Evolutionary conservation across 2,329 filamentous ascomycete genomes (phyloP).

Genomic region (Xenoacremonium recifei): DNA sequence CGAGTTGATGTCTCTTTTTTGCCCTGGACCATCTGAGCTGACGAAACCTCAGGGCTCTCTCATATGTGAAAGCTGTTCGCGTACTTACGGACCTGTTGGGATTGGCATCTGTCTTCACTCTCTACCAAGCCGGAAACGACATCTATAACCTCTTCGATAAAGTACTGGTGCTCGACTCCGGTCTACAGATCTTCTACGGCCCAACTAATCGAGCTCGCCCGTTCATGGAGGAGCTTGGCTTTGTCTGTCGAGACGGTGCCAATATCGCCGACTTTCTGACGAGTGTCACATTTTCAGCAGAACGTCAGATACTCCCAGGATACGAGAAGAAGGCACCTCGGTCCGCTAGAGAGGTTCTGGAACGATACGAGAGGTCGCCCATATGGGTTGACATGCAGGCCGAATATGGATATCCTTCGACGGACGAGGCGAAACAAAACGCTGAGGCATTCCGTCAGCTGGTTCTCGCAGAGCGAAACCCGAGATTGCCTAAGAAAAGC

Average conservation of each 20-base stretch:
- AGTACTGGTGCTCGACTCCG: slow-evolving; percentile 65
- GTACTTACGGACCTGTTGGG: slow-evolving; percentile 63
- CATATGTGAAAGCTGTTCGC: slow-evolving; percentile 56
- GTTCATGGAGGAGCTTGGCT: slow-evolving; percentile 67
- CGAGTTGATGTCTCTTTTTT: too few species aligned
- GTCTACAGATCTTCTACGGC: slow-evolving; percentile 65
- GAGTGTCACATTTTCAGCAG: slow-evolving; percentile 64
- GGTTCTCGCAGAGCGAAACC: slow-evolving; percentile 54
- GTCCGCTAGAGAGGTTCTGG: slow-evolving; percentile 41
- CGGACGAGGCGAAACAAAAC: slow-evolving; percentile 43
- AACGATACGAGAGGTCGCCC: slow-evolving; percentile 49
- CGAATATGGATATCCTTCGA: slow-evolving; percentile 58
- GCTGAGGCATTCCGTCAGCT: slow-evolving; percentile 54
- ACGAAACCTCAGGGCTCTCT: slow-evolving; percentile 50
- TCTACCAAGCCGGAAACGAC: slow-evolving; percentile 64
- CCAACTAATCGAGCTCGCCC: slow-evolving; percentile 56
- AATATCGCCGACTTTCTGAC: slow-evolving; percentile 67
- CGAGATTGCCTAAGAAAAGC: slow-evolving; percentile 50
- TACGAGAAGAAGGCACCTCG: slow-evolving; percentile 42
- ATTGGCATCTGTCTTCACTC: slow-evolving; percentile 62
- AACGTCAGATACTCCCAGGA: slow-evolving; percentile 57
- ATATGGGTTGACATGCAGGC: slow-evolving; percentile 49
- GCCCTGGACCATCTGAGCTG: too few species aligned
- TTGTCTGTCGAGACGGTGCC: slow-evolving; percentile 37
- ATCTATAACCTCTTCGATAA: slow-evolving; percentile 69